These are phyloP conservation scores for Carex kokanica DNA, from an alignment of 176 grass and related monocot genomes.

Conservation along the genomic window DNA sequence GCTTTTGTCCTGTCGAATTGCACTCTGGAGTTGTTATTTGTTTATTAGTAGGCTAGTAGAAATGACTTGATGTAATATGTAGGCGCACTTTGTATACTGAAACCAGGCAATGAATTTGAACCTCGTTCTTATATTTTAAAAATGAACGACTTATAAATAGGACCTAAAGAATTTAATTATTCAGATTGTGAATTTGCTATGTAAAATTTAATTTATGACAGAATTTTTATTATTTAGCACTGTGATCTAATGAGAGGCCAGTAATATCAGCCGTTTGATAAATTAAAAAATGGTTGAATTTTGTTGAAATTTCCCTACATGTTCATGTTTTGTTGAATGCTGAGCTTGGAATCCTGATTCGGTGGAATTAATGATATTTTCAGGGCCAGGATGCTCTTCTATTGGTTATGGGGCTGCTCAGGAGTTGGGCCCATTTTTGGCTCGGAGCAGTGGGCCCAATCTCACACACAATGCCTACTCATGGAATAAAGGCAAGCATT, in stretches of 20 bases:
- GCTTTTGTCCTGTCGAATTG: not conserved
- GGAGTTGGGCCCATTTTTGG: constrained; percentile 84
- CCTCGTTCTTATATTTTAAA: not conserved
- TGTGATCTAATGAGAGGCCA: not conserved
- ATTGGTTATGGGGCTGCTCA: constrained; percentile 85
- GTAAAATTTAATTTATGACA: too few species aligned
- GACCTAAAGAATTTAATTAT: not conserved
- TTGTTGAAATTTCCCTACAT: too few species aligned
- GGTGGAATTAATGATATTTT: not conserved
- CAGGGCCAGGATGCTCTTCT: constrained; percentile 86
- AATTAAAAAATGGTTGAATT: not conserved
- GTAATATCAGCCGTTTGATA: not conserved
- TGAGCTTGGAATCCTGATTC: not conserved
- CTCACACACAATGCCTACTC: constrained; percentile 79
- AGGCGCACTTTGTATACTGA: not conserved
- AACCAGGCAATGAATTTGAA: not conserved
- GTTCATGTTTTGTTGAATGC: too few species aligned
- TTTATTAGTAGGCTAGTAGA: not conserved
- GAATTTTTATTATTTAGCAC: too few species aligned
- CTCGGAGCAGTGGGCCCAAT: constrained; percentile 39
- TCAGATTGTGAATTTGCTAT: not conserved
- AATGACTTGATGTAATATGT: not conserved
- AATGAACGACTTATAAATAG: not conserved
- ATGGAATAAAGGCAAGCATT: constrained; percentile 78
- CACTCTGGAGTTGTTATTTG: not conserved